Percentiles rank a stretch among this genome's conserved stretches.
phyloP scores from a whole-genome alignment of 2,329 filamentous ascomycete species.

The Beauveria pseudobassiana region DNA sequence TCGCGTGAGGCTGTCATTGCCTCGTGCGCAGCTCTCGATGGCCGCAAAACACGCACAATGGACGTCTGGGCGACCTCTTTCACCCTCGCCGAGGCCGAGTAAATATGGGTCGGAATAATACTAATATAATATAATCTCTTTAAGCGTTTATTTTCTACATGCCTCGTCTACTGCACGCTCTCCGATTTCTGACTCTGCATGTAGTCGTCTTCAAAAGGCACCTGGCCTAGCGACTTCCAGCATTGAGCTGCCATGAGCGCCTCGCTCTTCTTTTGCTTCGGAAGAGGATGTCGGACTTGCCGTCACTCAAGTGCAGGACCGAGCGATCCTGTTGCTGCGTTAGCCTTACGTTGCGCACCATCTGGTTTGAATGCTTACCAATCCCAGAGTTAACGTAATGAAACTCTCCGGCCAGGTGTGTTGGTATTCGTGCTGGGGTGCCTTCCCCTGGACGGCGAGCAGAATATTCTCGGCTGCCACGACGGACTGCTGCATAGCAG shows the following conservation, averaged over 20 bases:
- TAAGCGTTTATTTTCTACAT: background rate
- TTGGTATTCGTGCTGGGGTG: conserved; percentile 31
- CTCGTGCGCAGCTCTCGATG: conserved; percentile 21
- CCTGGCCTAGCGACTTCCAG: conserved; percentile 37
- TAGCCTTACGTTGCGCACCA: background rate
- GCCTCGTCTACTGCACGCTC: background rate
- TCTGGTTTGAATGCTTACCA: conserved; percentile 30
- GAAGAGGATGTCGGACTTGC: conserved; percentile 35
- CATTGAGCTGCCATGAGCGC: conserved; percentile 35
- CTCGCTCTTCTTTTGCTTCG: conserved; percentile 32
- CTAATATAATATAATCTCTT: background rate
- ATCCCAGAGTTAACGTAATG: conserved; percentile 47
- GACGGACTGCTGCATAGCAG: conserved; percentile 45
- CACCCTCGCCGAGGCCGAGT: background rate
- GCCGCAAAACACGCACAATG: conserved; percentile 30
- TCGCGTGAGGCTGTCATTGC: conserved; percentile 25
- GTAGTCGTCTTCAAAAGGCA: conserved; percentile 34
- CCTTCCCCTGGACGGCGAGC: conserved; percentile 33
- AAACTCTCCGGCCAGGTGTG: conserved; percentile 39
- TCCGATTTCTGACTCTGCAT: background rate
- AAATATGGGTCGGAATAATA: background rate
- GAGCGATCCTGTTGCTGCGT: conserved; percentile 33
- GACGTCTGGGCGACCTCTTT: conserved; percentile 31
- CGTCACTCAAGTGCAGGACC: conserved; percentile 35
- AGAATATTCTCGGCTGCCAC: conserved; percentile 49